Conservation (phyloP, 495 filamentous ascomycete genomes). For the Aspergillus taichungensis region DNA sequence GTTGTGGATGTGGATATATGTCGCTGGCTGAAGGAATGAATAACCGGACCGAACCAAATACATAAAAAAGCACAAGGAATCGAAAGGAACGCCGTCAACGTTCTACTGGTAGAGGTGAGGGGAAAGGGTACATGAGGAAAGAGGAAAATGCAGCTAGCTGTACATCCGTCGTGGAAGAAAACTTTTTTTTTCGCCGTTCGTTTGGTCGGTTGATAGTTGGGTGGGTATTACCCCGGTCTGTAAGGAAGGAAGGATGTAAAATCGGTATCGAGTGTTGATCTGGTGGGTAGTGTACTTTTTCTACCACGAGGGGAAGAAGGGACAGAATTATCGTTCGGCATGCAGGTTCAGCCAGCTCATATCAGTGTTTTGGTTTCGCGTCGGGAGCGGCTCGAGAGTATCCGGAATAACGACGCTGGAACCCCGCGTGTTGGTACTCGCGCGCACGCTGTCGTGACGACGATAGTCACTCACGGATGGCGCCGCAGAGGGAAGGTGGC, state of each 20-base stretch:
- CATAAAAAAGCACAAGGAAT: too few species aligned
- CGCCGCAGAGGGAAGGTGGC: slow-evolving; percentile 18
- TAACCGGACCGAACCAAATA: too few species aligned
- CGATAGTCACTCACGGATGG: slow-evolving; percentile 4
- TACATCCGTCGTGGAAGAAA: slow-evolving; percentile 2
- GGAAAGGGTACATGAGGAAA: slow-evolving; percentile 2
- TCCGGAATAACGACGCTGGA: slow-evolving; percentile 31
- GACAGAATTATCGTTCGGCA: slow-evolving; percentile 18
- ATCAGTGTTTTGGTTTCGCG: slow-evolving; percentile 33
- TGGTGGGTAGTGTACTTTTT: neutral
- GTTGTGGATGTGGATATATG: too few species aligned
- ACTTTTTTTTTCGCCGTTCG: neutral
- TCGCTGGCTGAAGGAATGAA: too few species aligned
- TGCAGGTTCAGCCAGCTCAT: slow-evolving; percentile 73
- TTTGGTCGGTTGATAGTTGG: too few species aligned
- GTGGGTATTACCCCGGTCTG: neutral
- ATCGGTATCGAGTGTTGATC: neutral
- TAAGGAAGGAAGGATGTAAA: slow-evolving; percentile 1
- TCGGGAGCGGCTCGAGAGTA: slow-evolving; percentile 33
- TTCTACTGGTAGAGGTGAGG: slow-evolving; percentile 3
- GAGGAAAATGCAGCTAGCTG: slow-evolving; percentile 6
- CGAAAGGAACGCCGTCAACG: slow-evolving; percentile 3
- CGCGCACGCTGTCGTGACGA: slow-evolving; percentile 9
- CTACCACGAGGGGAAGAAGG: neutral
- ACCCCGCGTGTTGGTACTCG: slow-evolving; percentile 21